phyloP scores from a whole-genome alignment of 306 rosid species.

The Acacia acuminata region DNA sequence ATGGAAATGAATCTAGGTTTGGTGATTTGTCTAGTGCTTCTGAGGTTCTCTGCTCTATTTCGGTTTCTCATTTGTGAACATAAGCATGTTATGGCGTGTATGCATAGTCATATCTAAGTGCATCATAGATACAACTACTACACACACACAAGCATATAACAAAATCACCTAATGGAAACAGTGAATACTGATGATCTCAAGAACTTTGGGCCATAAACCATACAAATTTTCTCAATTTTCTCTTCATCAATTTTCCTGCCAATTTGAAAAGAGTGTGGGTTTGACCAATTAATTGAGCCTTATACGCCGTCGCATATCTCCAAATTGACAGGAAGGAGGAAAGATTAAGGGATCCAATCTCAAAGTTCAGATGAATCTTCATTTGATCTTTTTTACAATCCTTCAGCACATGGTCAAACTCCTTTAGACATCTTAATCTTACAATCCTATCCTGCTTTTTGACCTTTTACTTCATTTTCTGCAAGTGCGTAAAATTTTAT shows the following conservation, averaged over 20 bases:
- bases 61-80: neutral
- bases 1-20: slow-evolving; percentile 98
- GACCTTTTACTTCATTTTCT: neutral
- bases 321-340: neutral
- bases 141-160: neutral
- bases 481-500: too few species aligned
- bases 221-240: neutral
- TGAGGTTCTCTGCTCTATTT: slow-evolving; percentile 9
- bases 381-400: neutral
- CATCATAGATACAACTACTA: neutral
- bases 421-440: neutral
- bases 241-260: too few species aligned
- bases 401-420: neutral
- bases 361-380: neutral
- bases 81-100: neutral
- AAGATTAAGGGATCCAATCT: neutral
- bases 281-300: neutral
- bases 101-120: neutral
- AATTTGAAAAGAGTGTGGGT: neutral
- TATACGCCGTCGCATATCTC: neutral
- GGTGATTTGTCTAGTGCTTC: slow-evolving; percentile 19
- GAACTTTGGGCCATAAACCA: neutral
- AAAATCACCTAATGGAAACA: slow-evolving; percentile 1
- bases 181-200: neutral
- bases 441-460: neutral